phyloP scores from a whole-genome alignment of 2,329 filamentous ascomycete species.

The Biscogniauxia marginata region DNA sequence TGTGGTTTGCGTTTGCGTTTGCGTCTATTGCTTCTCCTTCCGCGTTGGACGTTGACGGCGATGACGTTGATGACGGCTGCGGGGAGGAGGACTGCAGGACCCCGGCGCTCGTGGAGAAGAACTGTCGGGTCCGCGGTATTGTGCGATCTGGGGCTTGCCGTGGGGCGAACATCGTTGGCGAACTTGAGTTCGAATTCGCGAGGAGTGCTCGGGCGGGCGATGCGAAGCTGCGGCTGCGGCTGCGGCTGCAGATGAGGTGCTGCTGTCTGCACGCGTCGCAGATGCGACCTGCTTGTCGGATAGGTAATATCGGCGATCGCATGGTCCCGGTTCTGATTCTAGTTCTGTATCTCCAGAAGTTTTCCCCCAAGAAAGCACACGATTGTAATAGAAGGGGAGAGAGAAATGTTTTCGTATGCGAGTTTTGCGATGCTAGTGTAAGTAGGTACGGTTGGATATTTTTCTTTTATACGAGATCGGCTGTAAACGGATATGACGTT shows the following conservation, averaged over 20 bases:
- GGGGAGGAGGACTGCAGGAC: neutral
- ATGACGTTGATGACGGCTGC: neutral
- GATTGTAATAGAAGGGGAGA: neutral
- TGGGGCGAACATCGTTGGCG: too few species aligned
- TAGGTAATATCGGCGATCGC: slow-evolving; percentile 22
- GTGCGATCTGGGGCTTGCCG: neutral
- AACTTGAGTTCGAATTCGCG: too few species aligned
- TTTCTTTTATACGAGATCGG: neutral
- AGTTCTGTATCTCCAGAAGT: too few species aligned
- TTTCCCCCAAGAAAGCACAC: too few species aligned
- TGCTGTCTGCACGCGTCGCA: slow-evolving; percentile 29
- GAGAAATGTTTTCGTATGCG: neutral
- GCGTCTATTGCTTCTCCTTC: too few species aligned
- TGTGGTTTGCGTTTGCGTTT: too few species aligned
- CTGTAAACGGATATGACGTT: neutral
- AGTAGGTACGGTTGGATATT: neutral
- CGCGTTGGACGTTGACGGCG: neutral
- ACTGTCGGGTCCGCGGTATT: neutral
- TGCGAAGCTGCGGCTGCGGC: slow-evolving; percentile 2
- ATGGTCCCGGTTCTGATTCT: slow-evolving; percentile 19
- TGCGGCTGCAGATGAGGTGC: slow-evolving; percentile 12
- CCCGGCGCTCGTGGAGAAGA: neutral
- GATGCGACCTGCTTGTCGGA: slow-evolving; percentile 23
- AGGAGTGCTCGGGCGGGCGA: neutral
- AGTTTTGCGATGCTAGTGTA: too few species aligned